Evolutionary conservation across 768 basidiomycete species (phyloP).

Genomic region (Coprinellus micaceus): DNA sequence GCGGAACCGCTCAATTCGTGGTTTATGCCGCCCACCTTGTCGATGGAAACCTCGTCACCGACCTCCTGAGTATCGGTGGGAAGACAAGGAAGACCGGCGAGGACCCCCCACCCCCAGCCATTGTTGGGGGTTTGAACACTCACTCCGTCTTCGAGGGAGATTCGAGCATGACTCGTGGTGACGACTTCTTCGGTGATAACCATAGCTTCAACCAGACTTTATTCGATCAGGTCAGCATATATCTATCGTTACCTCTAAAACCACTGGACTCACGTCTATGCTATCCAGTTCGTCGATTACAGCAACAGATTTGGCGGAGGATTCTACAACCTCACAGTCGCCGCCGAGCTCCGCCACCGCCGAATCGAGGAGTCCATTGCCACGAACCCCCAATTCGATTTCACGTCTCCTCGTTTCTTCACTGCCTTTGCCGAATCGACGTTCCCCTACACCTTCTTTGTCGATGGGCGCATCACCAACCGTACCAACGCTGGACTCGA

Average conservation of each 20-base stretch:
- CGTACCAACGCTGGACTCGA: conserved; percentile 13
- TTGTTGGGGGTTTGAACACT: conserved; percentile 15
- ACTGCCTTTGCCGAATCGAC: conserved; percentile 15
- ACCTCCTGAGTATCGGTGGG: conserved; percentile 17
- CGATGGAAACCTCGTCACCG: conserved; percentile 16
- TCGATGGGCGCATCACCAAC: conserved; percentile 13
- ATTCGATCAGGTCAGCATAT: conserved; percentile 11
- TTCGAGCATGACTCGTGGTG: conserved; percentile 7
- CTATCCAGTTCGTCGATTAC: conserved; percentile 10
- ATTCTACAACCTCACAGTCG: no score
- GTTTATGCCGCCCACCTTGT: no score
- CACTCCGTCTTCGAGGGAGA: conserved; percentile 17
- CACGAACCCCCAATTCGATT: conserved; percentile 17
- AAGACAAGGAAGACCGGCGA: conserved; percentile 16
- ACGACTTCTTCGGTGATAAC: conserved; percentile 19
- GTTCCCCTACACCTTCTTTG: no score
- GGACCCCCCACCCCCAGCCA: conserved; percentile 16
- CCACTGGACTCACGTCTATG: neutral
- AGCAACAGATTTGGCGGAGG: conserved; percentile 19
- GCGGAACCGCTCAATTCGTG: conserved; percentile 9
- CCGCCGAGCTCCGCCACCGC: conserved; percentile 13
- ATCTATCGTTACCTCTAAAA: neutral
- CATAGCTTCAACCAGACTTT: conserved; percentile 23
- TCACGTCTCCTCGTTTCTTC: conserved; percentile 13
- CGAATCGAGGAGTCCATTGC: conserved; percentile 20